Conservation (phyloP, 192 early-diverging fungal species). For the Haplosporangium gracile region DNA sequence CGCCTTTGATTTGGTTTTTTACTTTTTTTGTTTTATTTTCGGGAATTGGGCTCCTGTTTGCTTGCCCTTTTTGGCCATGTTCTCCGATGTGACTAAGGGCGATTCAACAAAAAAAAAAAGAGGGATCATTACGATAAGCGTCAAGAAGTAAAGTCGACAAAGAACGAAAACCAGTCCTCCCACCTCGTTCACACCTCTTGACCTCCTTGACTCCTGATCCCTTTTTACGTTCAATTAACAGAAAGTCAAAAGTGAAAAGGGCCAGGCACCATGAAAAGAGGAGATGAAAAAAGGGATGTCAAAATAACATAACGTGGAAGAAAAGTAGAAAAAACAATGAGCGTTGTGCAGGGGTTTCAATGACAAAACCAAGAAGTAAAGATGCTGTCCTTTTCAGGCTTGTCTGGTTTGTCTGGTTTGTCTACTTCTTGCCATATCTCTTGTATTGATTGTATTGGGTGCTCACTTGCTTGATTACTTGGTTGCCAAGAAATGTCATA, state of each 20-base stretch:
- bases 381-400: background rate
- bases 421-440: background rate
- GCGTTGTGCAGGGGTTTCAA: too few species aligned
- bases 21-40: background rate
- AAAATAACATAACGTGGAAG: too few species aligned
- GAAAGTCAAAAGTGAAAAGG: too few species aligned
- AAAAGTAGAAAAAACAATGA: too few species aligned
- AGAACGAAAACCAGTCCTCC: background rate
- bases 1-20: too few species aligned
- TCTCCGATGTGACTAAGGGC: background rate
- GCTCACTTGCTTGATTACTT: background rate
- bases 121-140: background rate
- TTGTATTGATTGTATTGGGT: background rate
- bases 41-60: slow-evolving; percentile 10
- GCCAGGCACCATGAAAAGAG: too few species aligned
- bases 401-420: background rate
- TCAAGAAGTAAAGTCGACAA: background rate
- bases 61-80: slow-evolving; percentile 16
- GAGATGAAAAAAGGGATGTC: too few species aligned
- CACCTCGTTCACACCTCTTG: background rate
- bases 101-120: background rate
- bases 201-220: background rate
- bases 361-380: too few species aligned
- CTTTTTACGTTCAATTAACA: background rate
- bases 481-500: background rate